Evolutionary conservation across 2,329 filamentous ascomycete species (phyloP).

Genomic region (Alternaria gansuensis): DNA sequence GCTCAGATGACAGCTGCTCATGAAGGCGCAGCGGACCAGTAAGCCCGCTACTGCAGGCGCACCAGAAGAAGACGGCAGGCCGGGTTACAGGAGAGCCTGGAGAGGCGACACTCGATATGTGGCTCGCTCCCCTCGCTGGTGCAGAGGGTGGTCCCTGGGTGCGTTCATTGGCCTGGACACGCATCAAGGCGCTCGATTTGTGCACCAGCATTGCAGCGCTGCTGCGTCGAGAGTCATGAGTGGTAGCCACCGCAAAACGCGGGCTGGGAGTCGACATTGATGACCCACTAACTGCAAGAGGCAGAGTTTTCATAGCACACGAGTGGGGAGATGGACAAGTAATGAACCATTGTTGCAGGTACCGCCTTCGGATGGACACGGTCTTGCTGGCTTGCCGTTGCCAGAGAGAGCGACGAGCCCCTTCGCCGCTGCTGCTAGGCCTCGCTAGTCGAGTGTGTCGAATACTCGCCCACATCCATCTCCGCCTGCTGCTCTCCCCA

Average conservation of each 20-base stretch:
- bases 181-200: constrained; percentile 26
- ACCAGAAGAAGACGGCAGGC: constrained; percentile 21
- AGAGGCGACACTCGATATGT: constrained; percentile 32
- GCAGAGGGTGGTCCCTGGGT: constrained; percentile 36
- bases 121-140: constrained; percentile 39
- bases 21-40: constrained; percentile 24
- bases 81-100: constrained; percentile 13
- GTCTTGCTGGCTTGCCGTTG: constrained; percentile 7
- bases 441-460: constrained; percentile 19
- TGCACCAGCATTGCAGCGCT: constrained; percentile 37
- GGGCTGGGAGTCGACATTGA: constrained; percentile 24
- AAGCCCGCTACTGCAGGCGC: constrained; percentile 26
- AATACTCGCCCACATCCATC: constrained; percentile 20
- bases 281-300: constrained; percentile 34
- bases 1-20: constrained; percentile 17
- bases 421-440: constrained; percentile 16
- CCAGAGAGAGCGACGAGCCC: constrained; percentile 2
- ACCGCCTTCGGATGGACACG: constrained; percentile 19
- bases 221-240: constrained; percentile 33
- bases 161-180: constrained; percentile 36
- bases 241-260: constrained; percentile 32
- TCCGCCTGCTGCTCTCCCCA: constrained; percentile 16
- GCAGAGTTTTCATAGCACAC: constrained; percentile 33
- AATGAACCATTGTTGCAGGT: constrained; percentile 36
- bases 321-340: constrained; percentile 27